Conservation (phyloP, 2,329 filamentous ascomycete genomes). For the Septoria linicola region DNA sequence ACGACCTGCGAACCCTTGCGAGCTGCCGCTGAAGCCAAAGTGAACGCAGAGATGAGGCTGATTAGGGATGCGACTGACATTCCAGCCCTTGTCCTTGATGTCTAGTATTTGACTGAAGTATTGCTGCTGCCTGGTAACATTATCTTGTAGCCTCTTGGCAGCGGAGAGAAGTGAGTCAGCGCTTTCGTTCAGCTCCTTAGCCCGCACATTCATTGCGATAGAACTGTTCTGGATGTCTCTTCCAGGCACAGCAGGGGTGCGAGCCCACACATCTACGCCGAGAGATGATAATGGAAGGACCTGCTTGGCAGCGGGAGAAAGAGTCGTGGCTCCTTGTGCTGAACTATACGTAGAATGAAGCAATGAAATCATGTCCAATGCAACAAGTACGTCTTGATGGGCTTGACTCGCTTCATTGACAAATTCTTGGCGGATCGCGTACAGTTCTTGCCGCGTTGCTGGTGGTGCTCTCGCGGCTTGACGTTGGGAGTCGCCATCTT, state of each 20-base stretch:
- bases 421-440: slow-evolving; percentile 44
- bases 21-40: slow-evolving; percentile 81
- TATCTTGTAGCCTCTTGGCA: slow-evolving; percentile 68
- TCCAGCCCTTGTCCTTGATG: slow-evolving; percentile 83
- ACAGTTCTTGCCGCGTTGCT: slow-evolving; percentile 41
- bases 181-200: slow-evolving; percentile 72
- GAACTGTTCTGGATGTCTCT: slow-evolving; percentile 40
- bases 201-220: slow-evolving; percentile 68
- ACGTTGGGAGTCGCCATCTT: slow-evolving; percentile 32
- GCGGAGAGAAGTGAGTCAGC: slow-evolving; percentile 72
- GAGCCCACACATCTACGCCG: slow-evolving; percentile 60
- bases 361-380: slow-evolving; percentile 79
- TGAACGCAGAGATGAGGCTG: slow-evolving; percentile 69
- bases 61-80: slow-evolving; percentile 67
- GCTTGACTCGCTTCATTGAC: slow-evolving; percentile 37
- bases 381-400: slow-evolving; percentile 64
- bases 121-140: slow-evolving; percentile 74
- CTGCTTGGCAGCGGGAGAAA: slow-evolving; percentile 69
- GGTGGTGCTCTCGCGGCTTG: slow-evolving; percentile 23
- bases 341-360: slow-evolving; percentile 72
- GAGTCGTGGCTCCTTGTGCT: slow-evolving; percentile 64
- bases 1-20: slow-evolving; percentile 60
- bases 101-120: slow-evolving; percentile 88
- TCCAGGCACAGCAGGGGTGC: slow-evolving; percentile 58
- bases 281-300: slow-evolving; percentile 71